Conservation (phyloP, 2,329 filamentous ascomycete species). For the Clarireedia monteithiana region DNA sequence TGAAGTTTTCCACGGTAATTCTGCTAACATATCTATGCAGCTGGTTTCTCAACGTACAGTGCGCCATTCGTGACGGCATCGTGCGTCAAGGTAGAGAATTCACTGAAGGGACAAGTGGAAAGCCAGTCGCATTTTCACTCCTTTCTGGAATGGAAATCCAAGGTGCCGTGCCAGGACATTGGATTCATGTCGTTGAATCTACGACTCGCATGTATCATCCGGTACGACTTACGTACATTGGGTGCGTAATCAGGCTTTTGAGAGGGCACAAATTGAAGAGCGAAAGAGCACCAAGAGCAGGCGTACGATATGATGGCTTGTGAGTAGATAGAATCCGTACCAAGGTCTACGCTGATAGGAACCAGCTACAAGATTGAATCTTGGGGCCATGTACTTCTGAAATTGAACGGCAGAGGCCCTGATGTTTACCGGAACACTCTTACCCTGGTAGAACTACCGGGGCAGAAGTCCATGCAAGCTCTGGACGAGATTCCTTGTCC, state of each 20-base stretch:
- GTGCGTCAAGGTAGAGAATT: conserved; percentile 39
- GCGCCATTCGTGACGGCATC: conserved; percentile 48
- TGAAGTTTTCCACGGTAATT: conserved; percentile 10
- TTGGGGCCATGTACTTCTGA: conserved; percentile 34
- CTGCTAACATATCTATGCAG: conserved; percentile 31
- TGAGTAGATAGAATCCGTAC: conserved; percentile 29
- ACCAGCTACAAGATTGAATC: conserved; percentile 37
- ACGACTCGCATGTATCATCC: conserved; percentile 39
- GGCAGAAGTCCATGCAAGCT: conserved; percentile 36
- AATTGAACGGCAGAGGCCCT: conserved; percentile 31
- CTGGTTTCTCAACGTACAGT: conserved; percentile 51
- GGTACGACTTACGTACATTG: conserved; percentile 41
- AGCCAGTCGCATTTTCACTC: conserved; percentile 40
- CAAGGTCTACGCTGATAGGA: not conserved
- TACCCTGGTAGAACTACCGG: conserved; percentile 37
- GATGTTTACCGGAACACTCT: conserved; percentile 38
- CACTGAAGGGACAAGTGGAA: conserved; percentile 39
- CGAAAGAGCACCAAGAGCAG: conserved; percentile 41
- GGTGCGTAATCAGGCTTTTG: conserved; percentile 43
- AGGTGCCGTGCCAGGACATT: conserved; percentile 27
- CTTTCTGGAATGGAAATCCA: conserved; percentile 43
- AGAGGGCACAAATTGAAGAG: conserved; percentile 44
- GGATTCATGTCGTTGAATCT: conserved; percentile 40
- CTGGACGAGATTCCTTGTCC: conserved; percentile 39
- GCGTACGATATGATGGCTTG: conserved; percentile 51